A percentile compares a stretch with the other conserved stretches of the same genome.
phyloP scores from a whole-genome alignment of 305 asterid species.

The Solanum hybrid region DNA sequence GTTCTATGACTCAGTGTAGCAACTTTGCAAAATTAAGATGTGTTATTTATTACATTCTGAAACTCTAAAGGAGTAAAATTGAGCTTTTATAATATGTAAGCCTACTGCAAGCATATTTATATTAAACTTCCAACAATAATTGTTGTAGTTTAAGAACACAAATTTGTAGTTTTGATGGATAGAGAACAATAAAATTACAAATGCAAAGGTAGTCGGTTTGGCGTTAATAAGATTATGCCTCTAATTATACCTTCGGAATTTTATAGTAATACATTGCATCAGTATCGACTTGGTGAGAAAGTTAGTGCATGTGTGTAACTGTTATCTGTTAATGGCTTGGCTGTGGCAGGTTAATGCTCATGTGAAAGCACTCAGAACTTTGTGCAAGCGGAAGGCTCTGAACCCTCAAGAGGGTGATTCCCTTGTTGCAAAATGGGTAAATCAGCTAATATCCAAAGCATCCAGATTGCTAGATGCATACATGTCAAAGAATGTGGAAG shows the following conservation, averaged over 20 bases:
- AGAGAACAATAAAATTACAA: background rate
- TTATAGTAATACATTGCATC: background rate
- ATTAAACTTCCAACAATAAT: background rate
- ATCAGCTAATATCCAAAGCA: slow-evolving; percentile 55
- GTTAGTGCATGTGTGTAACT: background rate
- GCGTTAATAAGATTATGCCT: background rate
- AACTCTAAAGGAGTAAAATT: background rate
- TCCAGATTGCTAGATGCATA: slow-evolving; percentile 42
- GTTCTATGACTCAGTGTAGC: background rate
- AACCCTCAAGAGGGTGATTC: slow-evolving; percentile 49
- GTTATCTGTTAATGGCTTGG: background rate
- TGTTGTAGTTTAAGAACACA: background rate
- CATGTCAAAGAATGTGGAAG: slow-evolving; percentile 39
- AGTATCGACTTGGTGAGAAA: background rate
- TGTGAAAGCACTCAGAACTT: slow-evolving; percentile 76
- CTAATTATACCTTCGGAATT: background rate
- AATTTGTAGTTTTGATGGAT: background rate
- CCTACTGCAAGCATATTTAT: background rate
- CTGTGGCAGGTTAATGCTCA: slow-evolving; percentile 88
- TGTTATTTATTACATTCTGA: background rate
- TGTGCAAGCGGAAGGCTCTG: slow-evolving; percentile 68
- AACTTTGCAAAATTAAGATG: background rate
- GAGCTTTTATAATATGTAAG: background rate
- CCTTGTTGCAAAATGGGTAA: slow-evolving; percentile 67
- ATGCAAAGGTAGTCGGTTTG: background rate